Evolutionary conservation across 805 yeast genomes (phyloP), one percentile per base, ranked within the genome.

Genomic region (Metschnikowia peoriensis): DNA sequence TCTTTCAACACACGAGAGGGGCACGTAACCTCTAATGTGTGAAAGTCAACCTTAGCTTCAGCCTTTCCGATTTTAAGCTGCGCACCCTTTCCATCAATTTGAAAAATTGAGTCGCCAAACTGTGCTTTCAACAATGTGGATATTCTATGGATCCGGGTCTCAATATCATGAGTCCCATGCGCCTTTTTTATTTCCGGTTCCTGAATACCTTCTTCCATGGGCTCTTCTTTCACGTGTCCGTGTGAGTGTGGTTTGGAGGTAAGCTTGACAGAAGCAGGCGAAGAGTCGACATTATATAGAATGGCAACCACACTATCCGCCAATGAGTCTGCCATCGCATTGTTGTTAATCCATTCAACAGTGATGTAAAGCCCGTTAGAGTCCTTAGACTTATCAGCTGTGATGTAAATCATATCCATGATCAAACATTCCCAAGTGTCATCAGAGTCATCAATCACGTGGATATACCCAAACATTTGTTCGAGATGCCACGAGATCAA

Each of bases 221-320:
- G 54, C 40, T 69, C 72, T 5, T 54, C 51, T 42, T 58, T 64
- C 27, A 62, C 55, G 56, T 71, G 71, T 9, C 54, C 51, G 64
- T 84, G 87, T 1, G 63, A 55, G 57, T 87, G 84, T 1, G 76
- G 57, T 49, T 79, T 78, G 6, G 96, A 84, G 12, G 96, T 84
- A 57, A 90, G 68, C 66, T 93, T 94, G 29, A 94, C 96, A 7
- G 97, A 89, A 1, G 97, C 96, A 10, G 97, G 97, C 0, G 97
- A 85, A 0, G 97, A 86, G 66, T 94, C 99, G 41, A 93, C 94
- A 43, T 96, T 89, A 69, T 93, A 79, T 34, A 94, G 69, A 38
- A 94, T 90, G 0, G 97, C 97, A 53, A 94, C 81, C 1, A 91
- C 88, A 14, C 97, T 86, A 64, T 94, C 99, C 0, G 99, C 99